Conservation (phyloP, 805 yeast species). For the Saturnispora bothae region DNA sequence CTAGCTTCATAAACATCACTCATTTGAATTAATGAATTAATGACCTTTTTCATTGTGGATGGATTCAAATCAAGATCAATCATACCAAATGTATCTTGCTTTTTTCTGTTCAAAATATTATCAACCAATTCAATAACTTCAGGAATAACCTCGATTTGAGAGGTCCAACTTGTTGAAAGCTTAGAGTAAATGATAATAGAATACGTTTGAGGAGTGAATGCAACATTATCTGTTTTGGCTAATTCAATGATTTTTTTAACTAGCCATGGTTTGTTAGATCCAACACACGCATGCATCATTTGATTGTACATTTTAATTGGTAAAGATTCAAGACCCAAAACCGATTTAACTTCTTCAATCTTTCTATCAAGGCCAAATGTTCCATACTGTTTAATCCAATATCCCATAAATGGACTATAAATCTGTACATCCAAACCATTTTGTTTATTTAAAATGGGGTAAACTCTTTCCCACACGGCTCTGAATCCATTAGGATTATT, state of each 20-base stretch:
- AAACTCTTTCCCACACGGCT: slow-evolving; percentile 15
- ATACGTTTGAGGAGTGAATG: slow-evolving; percentile 19
- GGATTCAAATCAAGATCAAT: slow-evolving; percentile 20
- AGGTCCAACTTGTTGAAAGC: slow-evolving; percentile 9
- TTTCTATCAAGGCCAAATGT: slow-evolving; percentile 11
- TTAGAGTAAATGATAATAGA: slow-evolving; percentile 22
- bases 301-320: slow-evolving; percentile 20
- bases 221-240: slow-evolving; percentile 12
- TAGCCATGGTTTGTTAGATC: slow-evolving; percentile 14
- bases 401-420: slow-evolving; percentile 16
- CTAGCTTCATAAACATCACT: slow-evolving; percentile 19
- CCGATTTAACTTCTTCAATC: slow-evolving; percentile 13
- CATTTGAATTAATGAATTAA: slow-evolving; percentile 14
- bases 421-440: slow-evolving; percentile 13
- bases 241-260: slow-evolving; percentile 15
- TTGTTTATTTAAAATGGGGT: slow-evolving; percentile 8
- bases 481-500: slow-evolving; percentile 13
- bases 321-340: slow-evolving; percentile 8
- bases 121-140: slow-evolving; percentile 16
- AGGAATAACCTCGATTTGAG: slow-evolving; percentile 13
- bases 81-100: slow-evolving; percentile 16
- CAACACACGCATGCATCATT: slow-evolving; percentile 18
- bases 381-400: slow-evolving; percentile 14
- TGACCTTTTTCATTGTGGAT: slow-evolving; percentile 16
- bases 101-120: slow-evolving; percentile 16